Evolutionary conservation across 441 rosid genomes (phyloP), one percentile per base, ranked within the genome.

Genomic region (Viola pubescens): DNA sequence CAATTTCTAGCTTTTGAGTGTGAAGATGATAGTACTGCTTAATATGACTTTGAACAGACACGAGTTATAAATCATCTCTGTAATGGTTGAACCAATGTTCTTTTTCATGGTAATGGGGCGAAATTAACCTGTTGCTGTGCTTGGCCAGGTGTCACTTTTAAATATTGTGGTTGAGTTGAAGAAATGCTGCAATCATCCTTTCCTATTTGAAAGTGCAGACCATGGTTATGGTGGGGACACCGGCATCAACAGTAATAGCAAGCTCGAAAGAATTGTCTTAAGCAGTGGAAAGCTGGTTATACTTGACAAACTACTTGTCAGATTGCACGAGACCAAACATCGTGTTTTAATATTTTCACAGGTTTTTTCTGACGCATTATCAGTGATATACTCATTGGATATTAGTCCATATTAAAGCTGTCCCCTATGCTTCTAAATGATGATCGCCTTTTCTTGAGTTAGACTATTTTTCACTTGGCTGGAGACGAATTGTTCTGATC

Each of bases 111-210:
- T 26, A 26, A 26, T 26, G 34, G 2, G 34, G 34, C 34, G 34
- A 26, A 26, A 26, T 26, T 26, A 26, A 26, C 34, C 34, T 26
- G 34, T 26, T 26, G 19, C 19, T 16, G 34, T 26, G 34, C 34
- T 26, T 26, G 34, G 68, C 13, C 87, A 91, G 99, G 99, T 91
- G 72, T 95, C 99, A 37, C 98, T 95, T 74, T 67, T 95, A 71
- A 95, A 95, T 79, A 95, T 95, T 59, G 98, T 95, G 62, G 99
- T 95, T 62, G 99, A 95, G 82, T 68, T 95, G 86, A 95, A 95
- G 90, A 95, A 95, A 69, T 95, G 99, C 78, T 95, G 98, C 84
- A 95, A 95, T 59, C 99, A 95, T 64, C 99, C 99, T 47, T 95
- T 95, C 81, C 79, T 95, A 73, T 95, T 95, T 78, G 98, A 95